phyloP scores from a whole-genome alignment of 164 flowering plant species.

The Aristolochia contorta region DNA sequence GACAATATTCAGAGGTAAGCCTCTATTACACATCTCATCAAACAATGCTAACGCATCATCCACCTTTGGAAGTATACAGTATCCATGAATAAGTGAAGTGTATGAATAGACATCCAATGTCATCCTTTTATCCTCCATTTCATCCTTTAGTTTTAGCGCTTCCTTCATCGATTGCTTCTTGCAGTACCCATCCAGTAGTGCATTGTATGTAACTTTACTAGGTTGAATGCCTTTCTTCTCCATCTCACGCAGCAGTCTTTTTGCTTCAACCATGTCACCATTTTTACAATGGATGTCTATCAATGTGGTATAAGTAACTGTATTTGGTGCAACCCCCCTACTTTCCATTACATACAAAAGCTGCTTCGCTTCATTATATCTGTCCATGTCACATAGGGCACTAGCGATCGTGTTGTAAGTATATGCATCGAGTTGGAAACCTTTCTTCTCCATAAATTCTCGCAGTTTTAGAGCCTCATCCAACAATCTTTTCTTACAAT shows the following conservation, averaged over 20 bases:
- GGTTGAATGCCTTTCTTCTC: constrained; percentile 40
- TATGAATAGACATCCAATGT: constrained; percentile 55
- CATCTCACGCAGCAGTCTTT: constrained; percentile 47
- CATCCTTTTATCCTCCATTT: constrained; percentile 45
- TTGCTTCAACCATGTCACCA: constrained; percentile 59
- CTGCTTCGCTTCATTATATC: constrained; percentile 37
- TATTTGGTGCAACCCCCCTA: constrained; percentile 30
- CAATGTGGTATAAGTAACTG: constrained; percentile 40
- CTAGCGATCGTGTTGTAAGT: constrained; percentile 27
- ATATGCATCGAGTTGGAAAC: constrained; percentile 24
- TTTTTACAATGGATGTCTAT: constrained; percentile 61
- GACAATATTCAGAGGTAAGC: constrained; percentile 27
- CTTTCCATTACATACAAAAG: constrained; percentile 31
- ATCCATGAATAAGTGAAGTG: constrained; percentile 59
- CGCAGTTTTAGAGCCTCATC: constrained; percentile 40
- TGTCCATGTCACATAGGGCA: constrained; percentile 30
- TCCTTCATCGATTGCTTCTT: constrained; percentile 51
- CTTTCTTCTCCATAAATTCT: constrained; percentile 41
- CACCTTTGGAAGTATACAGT: constrained; percentile 46
- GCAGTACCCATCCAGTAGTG: constrained; percentile 51
- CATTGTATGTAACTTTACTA: constrained; percentile 49
- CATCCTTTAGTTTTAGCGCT: constrained; percentile 37
- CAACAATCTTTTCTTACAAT: constrained; percentile 38
- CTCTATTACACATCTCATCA: constrained; percentile 37
- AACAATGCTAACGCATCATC: constrained; percentile 47